Conservation (phyloP, 1,139 yeast species). For the Hanseniaspora uvarum region DNA sequence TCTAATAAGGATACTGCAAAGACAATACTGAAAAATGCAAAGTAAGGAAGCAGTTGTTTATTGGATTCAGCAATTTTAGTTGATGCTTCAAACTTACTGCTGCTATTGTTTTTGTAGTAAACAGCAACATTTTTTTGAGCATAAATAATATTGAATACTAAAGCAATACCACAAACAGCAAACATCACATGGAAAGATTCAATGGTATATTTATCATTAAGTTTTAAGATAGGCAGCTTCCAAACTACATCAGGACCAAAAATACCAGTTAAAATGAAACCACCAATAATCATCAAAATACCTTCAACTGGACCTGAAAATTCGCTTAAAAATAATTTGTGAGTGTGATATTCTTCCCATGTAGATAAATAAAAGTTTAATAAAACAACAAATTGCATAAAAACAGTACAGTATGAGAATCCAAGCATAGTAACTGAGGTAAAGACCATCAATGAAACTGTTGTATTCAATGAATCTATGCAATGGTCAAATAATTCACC, state of each 20-base stretch:
- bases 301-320: constrained; percentile 97
- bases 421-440: constrained; percentile 68
- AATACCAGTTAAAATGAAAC: constrained; percentile 54
- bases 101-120: constrained; percentile 37
- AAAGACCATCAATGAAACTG: constrained; percentile 63
- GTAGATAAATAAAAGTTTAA: constrained; percentile 81
- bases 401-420: constrained; percentile 49
- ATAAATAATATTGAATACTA: constrained; percentile 59
- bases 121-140: constrained; percentile 63
- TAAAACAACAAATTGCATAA: constrained; percentile 66
- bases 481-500: constrained; percentile 94
- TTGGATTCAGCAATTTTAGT: constrained; percentile 38
- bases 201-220: constrained; percentile 20
- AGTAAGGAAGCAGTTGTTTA: constrained; percentile 61
- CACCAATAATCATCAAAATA: constrained; percentile 50
- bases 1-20: constrained; percentile 39
- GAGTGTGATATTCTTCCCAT: constrained; percentile 95
- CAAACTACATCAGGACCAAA: constrained; percentile 59
- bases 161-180: constrained; percentile 34
- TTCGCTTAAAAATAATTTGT: constrained; percentile 63
- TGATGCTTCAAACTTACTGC: constrained; percentile 20
- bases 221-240: constrained; percentile 33
- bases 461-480: constrained; percentile 81
- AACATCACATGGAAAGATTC: constrained; percentile 27
- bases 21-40: constrained; percentile 49